Conservation (phyloP, 2,329 filamentous ascomycete species). For the Stagonosporopsis cucurbitacearum region DNA sequence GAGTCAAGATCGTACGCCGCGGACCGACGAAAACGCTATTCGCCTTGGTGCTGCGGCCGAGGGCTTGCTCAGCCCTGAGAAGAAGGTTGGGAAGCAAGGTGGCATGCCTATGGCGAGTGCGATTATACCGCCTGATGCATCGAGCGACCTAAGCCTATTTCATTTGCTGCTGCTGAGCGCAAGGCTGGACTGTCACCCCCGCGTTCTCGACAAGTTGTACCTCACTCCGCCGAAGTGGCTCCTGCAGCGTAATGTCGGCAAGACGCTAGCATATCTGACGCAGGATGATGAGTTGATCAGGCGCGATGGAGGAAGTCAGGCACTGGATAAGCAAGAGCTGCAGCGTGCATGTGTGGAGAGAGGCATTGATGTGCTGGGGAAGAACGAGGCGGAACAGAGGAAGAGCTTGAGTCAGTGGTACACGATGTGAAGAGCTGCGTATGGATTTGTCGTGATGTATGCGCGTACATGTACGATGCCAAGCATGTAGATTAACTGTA, state of each 20-base stretch:
- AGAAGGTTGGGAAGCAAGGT: constrained; percentile 6
- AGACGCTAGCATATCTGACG: constrained; percentile 68
- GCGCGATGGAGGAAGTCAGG: constrained; percentile 65
- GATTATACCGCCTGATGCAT: constrained; percentile 2
- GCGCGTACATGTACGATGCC: neutral
- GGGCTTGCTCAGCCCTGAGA: neutral
- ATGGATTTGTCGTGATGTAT: neutral
- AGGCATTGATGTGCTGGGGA: constrained; percentile 37
- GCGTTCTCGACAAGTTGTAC: constrained; percentile 51
- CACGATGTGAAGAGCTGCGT: neutral
- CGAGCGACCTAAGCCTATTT: constrained; percentile 18
- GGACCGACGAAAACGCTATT: constrained; percentile 1
- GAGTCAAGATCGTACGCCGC: constrained; percentile 2
- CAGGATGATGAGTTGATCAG: constrained; percentile 74
- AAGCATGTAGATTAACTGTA: neutral
- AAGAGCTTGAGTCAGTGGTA: constrained; percentile 32
- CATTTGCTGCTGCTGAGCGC: constrained; percentile 30
- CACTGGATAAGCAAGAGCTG: constrained; percentile 69
- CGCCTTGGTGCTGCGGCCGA: constrained; percentile 9
- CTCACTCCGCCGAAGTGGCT: constrained; percentile 54
- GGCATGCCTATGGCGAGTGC: constrained; percentile 13
- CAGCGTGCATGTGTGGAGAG: constrained; percentile 71
- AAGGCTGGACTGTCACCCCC: constrained; percentile 32
- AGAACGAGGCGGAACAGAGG: constrained; percentile 39
- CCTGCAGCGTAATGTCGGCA: constrained; percentile 61